Percentiles rank a stretch among this genome's conserved stretches.
phyloP scores from a whole-genome alignment of 2,329 filamentous ascomycete species.

The Metarhizium rileyi region DNA sequence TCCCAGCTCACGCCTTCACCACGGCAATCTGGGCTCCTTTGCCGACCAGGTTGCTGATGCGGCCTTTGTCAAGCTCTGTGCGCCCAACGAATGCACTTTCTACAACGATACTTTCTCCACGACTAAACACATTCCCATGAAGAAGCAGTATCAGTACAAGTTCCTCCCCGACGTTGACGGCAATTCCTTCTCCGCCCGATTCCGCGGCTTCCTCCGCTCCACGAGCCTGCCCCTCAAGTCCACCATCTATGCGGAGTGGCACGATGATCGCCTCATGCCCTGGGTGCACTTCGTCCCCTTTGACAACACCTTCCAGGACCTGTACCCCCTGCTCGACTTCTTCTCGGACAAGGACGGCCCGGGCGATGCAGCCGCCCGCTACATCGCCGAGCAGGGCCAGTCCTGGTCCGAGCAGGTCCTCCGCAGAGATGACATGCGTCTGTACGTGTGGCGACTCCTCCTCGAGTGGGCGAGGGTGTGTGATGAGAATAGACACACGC shows the following conservation, averaged over 20 bases:
- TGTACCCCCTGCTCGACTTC: slow-evolving; percentile 57
- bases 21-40: slow-evolving; percentile 30
- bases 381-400: slow-evolving; percentile 49
- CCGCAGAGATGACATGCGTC: slow-evolving; percentile 53
- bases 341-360: slow-evolving; percentile 42
- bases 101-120: slow-evolving; percentile 25
- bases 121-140: slow-evolving; percentile 29
- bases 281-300: slow-evolving; percentile 68
- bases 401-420: slow-evolving; percentile 53
- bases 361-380: slow-evolving; percentile 45
- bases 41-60: slow-evolving; percentile 29
- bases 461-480: slow-evolving; percentile 46
- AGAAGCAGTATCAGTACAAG: slow-evolving; percentile 46
- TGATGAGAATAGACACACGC: slow-evolving; percentile 31
- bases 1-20: slow-evolving; percentile 26
- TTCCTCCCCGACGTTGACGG: slow-evolving; percentile 64
- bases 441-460: slow-evolving; percentile 54
- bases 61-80: slow-evolving; percentile 35
- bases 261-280: slow-evolving; percentile 56
- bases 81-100: slow-evolving; percentile 28
- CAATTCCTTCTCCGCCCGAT: slow-evolving; percentile 55
- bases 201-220: slow-evolving; percentile 51
- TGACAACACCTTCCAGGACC: slow-evolving; percentile 56
- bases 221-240: slow-evolving; percentile 60
- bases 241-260: slow-evolving; percentile 67